Evolutionary conservation across 2,329 filamentous ascomycete genomes (phyloP).

Genomic region (Neonectria faginata): DNA sequence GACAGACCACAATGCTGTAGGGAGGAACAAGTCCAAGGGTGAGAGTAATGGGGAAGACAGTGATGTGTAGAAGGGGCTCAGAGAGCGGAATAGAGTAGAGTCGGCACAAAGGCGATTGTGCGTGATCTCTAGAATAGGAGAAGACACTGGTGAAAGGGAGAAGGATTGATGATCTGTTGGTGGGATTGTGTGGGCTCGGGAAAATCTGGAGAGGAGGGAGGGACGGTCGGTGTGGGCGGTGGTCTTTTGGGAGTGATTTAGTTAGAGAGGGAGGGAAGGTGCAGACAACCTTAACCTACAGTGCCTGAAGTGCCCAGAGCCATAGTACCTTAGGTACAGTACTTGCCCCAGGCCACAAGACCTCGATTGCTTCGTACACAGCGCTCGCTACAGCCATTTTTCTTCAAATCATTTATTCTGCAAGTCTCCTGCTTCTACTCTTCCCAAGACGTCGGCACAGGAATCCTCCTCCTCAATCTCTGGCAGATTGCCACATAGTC

Average conservation of each 20-base stretch:
- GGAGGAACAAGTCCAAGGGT: background rate
- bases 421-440: background rate
- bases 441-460: constrained; percentile 51
- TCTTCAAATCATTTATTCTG: background rate
- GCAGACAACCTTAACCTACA: constrained; percentile 13
- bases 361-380: background rate
- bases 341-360: too few species aligned
- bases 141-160: constrained; percentile 3
- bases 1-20: background rate
- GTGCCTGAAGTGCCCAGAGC: constrained; percentile 5
- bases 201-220: constrained; percentile 20
- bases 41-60: background rate
- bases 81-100: too few species aligned
- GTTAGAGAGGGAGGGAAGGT: constrained; percentile 10
- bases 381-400: background rate
- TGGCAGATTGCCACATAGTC: constrained; percentile 76
- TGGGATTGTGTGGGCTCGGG: constrained; percentile 24
- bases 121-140: background rate
- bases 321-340: background rate
- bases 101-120: background rate
- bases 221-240: constrained; percentile 5
- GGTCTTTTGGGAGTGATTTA: constrained; percentile 5
- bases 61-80: background rate
- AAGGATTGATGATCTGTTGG: constrained; percentile 18
- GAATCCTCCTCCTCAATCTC: constrained; percentile 58